phyloP scores from a whole-genome alignment of 1,284 basidiomycete species.

The Flammula alnicola region DNA sequence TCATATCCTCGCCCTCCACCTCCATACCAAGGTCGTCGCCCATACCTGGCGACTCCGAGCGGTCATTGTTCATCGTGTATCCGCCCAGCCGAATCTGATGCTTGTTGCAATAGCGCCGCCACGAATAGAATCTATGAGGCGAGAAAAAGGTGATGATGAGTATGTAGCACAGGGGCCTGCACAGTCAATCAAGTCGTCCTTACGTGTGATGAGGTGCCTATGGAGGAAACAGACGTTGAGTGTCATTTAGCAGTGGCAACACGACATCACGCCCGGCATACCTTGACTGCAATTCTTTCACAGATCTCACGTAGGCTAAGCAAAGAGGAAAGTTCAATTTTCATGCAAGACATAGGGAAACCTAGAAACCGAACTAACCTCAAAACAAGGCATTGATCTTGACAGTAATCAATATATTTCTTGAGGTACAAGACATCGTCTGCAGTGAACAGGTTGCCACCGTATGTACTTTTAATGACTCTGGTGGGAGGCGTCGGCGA shows the following conservation, averaged over 20 bases:
- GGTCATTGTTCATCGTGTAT: constrained; percentile 72
- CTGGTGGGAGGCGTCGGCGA: constrained; percentile 80
- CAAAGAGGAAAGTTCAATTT: constrained; percentile 47
- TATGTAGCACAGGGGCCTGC: not conserved
- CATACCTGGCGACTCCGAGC: constrained; percentile 46
- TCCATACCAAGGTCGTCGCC: constrained; percentile 43
- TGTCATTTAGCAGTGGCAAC: not conserved
- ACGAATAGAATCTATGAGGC: constrained; percentile 75
- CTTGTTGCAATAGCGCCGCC: constrained; percentile 86
- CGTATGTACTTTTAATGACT: constrained; percentile 85
- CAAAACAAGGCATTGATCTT: constrained; percentile 78
- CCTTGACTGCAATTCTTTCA: constrained; percentile 81
- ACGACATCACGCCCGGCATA: constrained; percentile 28
- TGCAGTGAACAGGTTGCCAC: constrained; percentile 80
- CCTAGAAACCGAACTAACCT: constrained; percentile 47
- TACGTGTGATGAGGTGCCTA: constrained; percentile 86
- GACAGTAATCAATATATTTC: constrained; percentile 84
- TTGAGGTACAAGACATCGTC: constrained; percentile 81
- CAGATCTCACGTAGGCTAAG: constrained; percentile 70
- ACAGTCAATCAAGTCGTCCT: constrained; percentile 20
- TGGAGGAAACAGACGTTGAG: constrained; percentile 2
- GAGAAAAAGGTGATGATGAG: not conserved
- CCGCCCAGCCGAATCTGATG: constrained; percentile 83
- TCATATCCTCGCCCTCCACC: constrained; percentile 15
- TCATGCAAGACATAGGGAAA: not conserved